Base-by-base conservation (phyloP, 495 filamentous ascomycete species). In the Neurospora cerealis region DNA sequence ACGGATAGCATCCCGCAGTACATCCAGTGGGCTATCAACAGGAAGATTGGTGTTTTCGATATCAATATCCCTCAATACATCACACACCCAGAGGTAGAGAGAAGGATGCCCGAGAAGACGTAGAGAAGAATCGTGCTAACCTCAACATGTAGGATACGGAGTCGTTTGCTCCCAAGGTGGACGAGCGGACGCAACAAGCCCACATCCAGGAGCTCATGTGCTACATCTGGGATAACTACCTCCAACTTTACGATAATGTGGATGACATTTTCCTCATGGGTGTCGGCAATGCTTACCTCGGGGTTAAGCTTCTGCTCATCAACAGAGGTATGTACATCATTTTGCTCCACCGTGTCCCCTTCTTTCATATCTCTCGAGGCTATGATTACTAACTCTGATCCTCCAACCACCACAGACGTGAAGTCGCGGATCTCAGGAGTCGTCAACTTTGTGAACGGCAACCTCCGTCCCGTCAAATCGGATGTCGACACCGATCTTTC, bases 151-250 rank as follows among this genome's bases (percentile, higher is more conserved):
- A 76, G 71, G 79, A 83, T 69, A 73, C 80, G 6, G 80, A 83
- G 24, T 73, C 83, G 8, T 84, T 76, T 76, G 82, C 76, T 2
- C 78, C 81, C 15, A 72, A 75, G 15, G 42, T 76, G 3, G 77
- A 82, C 37, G 82, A 83, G 74, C 74, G 80, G 39, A 75, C 78
- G 1, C 66, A 85, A 9, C 82, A 89, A 71, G 83, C 86, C 1
- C 88, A 90, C 54, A 91, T 91, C 0, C 88, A 91, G 72, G 92
- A 96, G 75, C 82, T 98, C 9, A 91, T 93, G 21, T 89, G 88
- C 71, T 98, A 97, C 77, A 80, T 99, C 40, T 99, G 96, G 96
- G 95, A 98, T 76, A 99, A 99, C 78, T 97, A 97, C 76, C 92
- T 99, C 41, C 93, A 97, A 87, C 90, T 92, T 5, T 87, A 89